A percentile compares a stretch with the other conserved stretches of the same genome.
These are phyloP conservation scores for Boeremia lycopersici DNA, from an alignment of 2,329 filamentous ascomycete genomes.

Conservation along the genomic window DNA sequence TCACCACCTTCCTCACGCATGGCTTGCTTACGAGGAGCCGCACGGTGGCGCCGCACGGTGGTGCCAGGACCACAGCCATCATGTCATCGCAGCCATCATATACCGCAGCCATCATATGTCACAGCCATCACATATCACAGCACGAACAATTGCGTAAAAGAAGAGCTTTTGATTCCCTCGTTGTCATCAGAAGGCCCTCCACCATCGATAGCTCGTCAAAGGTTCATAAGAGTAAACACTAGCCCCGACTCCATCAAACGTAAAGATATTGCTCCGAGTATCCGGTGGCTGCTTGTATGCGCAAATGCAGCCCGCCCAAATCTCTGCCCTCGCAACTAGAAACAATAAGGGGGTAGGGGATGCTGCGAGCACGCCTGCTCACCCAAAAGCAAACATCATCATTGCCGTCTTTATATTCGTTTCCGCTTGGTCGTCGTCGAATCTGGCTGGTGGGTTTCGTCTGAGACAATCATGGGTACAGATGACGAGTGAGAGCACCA, in stretches of 20 bases:
- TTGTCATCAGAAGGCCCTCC: constrained; percentile 39
- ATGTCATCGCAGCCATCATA: not conserved
- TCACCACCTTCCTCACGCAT: not conserved
- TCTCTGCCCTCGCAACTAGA: constrained; percentile 26
- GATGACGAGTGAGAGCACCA: not conserved
- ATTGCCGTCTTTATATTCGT: constrained; percentile 37
- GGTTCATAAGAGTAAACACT: constrained; percentile 32
- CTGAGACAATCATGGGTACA: constrained; percentile 1
- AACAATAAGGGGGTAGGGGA: constrained; percentile 31
- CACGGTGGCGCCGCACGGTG: no score
- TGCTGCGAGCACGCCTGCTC: constrained; percentile 28
- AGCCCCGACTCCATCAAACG: constrained; percentile 22
- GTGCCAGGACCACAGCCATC: not conserved
- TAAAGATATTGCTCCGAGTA: constrained; percentile 9
- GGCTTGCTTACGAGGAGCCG: no score
- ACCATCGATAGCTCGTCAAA: constrained; percentile 29
- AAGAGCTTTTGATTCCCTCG: constrained; percentile 50
- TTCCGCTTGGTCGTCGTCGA: constrained; percentile 38
- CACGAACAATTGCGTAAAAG: constrained; percentile 19
- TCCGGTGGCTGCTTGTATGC: constrained; percentile 15
- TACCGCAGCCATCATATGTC: no score
- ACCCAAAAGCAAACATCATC: constrained; percentile 34
- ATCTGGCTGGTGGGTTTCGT: constrained; percentile 15
- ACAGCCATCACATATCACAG: not conserved
- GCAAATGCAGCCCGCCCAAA: constrained; percentile 11